These are phyloP conservation scores for Syzygium malaccense DNA, from an alignment of 441 rosid species.

Conservation along the genomic window DNA sequence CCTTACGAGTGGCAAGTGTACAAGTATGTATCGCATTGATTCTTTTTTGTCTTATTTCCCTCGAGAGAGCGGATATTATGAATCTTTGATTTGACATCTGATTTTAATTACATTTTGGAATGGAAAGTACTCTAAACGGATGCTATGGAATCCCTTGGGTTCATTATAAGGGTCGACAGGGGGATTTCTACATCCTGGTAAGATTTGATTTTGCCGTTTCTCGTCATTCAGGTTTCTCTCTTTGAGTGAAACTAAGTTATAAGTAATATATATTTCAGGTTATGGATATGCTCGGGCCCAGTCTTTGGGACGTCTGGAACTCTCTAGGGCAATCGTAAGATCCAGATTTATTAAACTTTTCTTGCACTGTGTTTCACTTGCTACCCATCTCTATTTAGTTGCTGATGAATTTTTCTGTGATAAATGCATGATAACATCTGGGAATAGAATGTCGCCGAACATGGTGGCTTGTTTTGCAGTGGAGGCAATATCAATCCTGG, in stretches of 20 bases:
- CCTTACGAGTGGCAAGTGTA: conserved; percentile 99
- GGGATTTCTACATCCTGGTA: conserved; percentile 95
- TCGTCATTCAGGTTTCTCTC: conserved; percentile 5
- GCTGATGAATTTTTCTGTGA: not conserved
- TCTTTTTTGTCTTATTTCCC: not conserved
- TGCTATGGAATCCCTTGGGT: conserved; percentile 93
- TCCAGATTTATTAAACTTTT: not conserved
- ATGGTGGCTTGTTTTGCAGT: conserved; percentile 96
- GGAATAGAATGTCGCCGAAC: conserved; percentile 68
- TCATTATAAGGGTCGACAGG: conserved; percentile 91
- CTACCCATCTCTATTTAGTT: not conserved
- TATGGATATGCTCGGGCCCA: conserved; percentile 98
- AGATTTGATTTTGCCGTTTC: conserved; percentile 5
- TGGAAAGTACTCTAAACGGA: conserved; percentile 60
- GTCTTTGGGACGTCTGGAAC: conserved; percentile 99
- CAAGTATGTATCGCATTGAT: conserved; percentile 38
- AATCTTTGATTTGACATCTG: not conserved
- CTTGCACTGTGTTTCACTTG: not conserved
- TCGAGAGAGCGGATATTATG: not conserved
- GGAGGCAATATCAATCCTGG: conserved; percentile 94
- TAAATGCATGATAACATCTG: conserved; percentile 3
- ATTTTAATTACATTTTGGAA: not conserved
- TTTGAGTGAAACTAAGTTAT: not conserved
- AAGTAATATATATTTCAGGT: conserved; percentile 42
- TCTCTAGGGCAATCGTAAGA: conserved; percentile 76